These are phyloP conservation scores for Tolypocladium amazonense DNA, from an alignment of 2,329 filamentous ascomycete species.

Conservation along the genomic window DNA sequence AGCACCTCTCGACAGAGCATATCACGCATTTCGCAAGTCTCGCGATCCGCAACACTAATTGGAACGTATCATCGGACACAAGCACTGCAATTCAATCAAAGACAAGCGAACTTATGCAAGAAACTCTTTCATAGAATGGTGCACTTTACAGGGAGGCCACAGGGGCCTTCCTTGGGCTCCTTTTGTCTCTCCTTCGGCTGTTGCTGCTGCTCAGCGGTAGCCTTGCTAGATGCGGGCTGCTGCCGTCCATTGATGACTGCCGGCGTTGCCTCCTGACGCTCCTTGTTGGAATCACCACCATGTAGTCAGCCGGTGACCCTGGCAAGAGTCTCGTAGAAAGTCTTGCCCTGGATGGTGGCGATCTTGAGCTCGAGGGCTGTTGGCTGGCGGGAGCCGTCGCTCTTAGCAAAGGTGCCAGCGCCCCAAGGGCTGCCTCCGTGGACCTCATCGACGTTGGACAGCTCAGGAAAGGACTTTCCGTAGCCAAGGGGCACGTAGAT, in stretches of 20 bases:
- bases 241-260: slow-evolving; percentile 11
- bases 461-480: slow-evolving; percentile 60
- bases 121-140: slow-evolving; percentile 42
- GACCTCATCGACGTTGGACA: slow-evolving; percentile 66
- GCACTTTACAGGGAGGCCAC: slow-evolving; percentile 69
- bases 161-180: slow-evolving; percentile 55
- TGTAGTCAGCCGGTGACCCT: slow-evolving; percentile 73
- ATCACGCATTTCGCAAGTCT: background rate
- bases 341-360: slow-evolving; percentile 72
- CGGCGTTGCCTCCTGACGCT: slow-evolving; percentile 14
- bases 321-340: slow-evolving; percentile 67
- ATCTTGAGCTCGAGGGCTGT: slow-evolving; percentile 63
- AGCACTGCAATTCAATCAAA: background rate
- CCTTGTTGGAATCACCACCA: slow-evolving; percentile 34
- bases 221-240: slow-evolving; percentile 4
- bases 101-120: background rate
- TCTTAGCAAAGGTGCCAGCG: slow-evolving; percentile 75
- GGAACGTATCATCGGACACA: background rate
- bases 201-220: slow-evolving; percentile 6
- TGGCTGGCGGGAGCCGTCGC: slow-evolving; percentile 78
- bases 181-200: slow-evolving; percentile 21
- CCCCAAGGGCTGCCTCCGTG: slow-evolving; percentile 89
- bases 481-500: slow-evolving; percentile 95
- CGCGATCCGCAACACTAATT: background rate
- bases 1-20: background rate